A percentile compares a stretch with the other conserved stretches of the same genome.
Conservation (phyloP, 768 basidiomycete genomes). For the Termitomyces sp. region DNA sequence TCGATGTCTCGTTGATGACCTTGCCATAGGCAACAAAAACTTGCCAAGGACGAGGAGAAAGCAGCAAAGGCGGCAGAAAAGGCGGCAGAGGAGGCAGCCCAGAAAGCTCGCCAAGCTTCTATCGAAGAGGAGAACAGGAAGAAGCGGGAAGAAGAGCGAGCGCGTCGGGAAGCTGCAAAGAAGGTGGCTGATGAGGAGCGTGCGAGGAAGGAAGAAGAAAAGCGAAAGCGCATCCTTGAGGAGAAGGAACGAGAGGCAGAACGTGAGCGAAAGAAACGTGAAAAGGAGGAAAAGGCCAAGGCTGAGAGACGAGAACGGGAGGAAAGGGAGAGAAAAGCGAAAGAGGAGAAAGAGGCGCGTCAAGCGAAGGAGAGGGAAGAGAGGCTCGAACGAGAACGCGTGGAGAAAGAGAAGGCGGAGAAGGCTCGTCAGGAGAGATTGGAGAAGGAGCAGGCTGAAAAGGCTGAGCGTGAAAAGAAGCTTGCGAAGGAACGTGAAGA, state of each 20-base stretch:
- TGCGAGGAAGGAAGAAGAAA: conserved; percentile 78
- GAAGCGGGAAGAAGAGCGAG: conserved; percentile 85
- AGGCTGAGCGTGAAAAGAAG: conserved; percentile 27
- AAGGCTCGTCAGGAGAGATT: conserved; percentile 25
- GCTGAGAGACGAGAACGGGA: conserved; percentile 74
- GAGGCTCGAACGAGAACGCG: conserved; percentile 39
- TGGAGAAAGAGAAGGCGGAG: conserved; percentile 35
- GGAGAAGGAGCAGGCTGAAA: conserved; percentile 36
- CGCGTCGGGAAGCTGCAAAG: conserved; percentile 66
- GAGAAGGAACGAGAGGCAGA: conserved; percentile 79
- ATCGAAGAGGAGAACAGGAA: conserved; percentile 77
- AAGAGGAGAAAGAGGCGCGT: conserved; percentile 62
- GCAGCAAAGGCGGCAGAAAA: conserved; percentile 79
- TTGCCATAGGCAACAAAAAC: conserved; percentile 75
- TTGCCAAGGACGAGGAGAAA: conserved; percentile 88
- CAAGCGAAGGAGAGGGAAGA: conserved; percentile 62
- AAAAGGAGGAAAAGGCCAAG: conserved; percentile 65
- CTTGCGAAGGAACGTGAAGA: conserved; percentile 26
- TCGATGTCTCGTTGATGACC: conserved; percentile 3
- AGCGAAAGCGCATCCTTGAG: conserved; percentile 66
- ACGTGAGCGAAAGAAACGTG: conserved; percentile 65
- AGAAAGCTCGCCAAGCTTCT: conserved; percentile 69
- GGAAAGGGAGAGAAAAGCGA: conserved; percentile 54
- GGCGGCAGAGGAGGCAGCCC: conserved; percentile 78
- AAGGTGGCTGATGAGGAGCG: conserved; percentile 82